Percentiles rank a stretch among this genome's conserved stretches.
Conservation (phyloP, 2,329 filamentous ascomycete species). For the Rutstroemia sp. region DNA sequence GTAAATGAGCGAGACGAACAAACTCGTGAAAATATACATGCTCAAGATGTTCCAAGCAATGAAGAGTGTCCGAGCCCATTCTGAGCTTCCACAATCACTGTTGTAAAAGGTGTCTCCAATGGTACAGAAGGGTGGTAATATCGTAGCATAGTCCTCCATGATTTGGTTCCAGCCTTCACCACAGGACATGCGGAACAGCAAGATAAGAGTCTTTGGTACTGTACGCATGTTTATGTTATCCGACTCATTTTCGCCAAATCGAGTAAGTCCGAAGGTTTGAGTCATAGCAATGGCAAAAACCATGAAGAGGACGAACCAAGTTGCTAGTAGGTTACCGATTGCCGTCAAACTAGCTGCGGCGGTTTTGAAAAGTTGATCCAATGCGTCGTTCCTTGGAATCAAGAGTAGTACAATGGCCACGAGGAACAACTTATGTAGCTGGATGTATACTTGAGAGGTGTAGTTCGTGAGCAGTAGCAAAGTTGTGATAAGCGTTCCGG, state of each 20-base stretch:
- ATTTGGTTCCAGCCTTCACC: constrained; percentile 95
- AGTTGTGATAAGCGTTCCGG: constrained; percentile 75
- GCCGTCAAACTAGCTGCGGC: constrained; percentile 86
- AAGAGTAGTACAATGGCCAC: constrained; percentile 83
- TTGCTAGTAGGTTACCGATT: constrained; percentile 87
- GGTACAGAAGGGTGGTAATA: constrained; percentile 76
- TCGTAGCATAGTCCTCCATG: constrained; percentile 89
- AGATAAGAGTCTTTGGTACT: constrained; percentile 85
- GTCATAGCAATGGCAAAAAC: constrained; percentile 96
- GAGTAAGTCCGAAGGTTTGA: constrained; percentile 89
- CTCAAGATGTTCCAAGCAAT: constrained; percentile 98
- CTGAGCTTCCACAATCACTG: constrained; percentile 85
- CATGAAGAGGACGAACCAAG: constrained; percentile 94
- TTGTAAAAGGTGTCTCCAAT: constrained; percentile 64
- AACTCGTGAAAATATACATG: constrained; percentile 99
- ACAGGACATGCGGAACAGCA: constrained; percentile 87
- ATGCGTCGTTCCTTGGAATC: constrained; percentile 91
- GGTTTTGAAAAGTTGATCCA: constrained; percentile 98
- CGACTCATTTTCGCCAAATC: constrained; percentile 66
- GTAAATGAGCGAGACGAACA: constrained; percentile 98
- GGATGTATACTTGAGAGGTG: constrained; percentile 54
- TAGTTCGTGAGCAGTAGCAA: constrained; percentile 62
- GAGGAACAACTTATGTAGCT: constrained; percentile 89
- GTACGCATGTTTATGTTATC: constrained; percentile 87
- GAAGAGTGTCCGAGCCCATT: constrained; percentile 85